Conservation (phyloP, 805 yeast species). For the Kuraishia hungarica region DNA sequence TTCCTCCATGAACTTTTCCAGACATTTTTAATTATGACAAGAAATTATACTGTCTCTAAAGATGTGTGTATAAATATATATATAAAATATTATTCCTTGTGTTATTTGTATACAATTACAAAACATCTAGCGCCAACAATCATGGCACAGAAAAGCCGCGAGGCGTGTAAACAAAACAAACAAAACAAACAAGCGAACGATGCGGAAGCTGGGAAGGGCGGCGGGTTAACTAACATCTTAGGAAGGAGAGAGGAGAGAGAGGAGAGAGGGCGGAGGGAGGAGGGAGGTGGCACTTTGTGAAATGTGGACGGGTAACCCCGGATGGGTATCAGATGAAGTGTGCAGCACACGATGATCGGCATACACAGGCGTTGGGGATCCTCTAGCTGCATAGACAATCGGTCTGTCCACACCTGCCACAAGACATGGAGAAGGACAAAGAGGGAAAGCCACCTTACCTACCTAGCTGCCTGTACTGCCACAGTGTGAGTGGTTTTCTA, state of each 20-base stretch:
- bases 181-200: background rate
- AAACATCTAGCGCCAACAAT: background rate
- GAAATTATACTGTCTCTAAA: background rate
- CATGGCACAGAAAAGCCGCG: background rate
- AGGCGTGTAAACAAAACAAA: constrained; percentile 1
- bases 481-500: too few relatives aligned
- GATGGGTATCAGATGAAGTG: too few relatives aligned
- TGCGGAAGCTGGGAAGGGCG: background rate
- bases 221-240: background rate
- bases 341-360: too few relatives aligned
- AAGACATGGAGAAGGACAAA: too few relatives aligned
- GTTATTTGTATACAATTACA: background rate
- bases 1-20: constrained; percentile 86
- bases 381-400: too few relatives aligned
- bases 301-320: too few relatives aligned
- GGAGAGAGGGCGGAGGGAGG: background rate
- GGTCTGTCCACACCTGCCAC: too few relatives aligned
- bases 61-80: background rate
- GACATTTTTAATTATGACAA: constrained; percentile 45
- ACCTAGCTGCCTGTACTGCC: too few relatives aligned
- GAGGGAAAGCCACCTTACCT: too few relatives aligned
- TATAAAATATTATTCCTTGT: background rate
- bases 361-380: too few relatives aligned
- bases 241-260: background rate
- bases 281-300: too few relatives aligned